phyloP scores from a whole-genome alignment of 371 early-diverging fungal species.

The Mucor saturninus region DNA sequence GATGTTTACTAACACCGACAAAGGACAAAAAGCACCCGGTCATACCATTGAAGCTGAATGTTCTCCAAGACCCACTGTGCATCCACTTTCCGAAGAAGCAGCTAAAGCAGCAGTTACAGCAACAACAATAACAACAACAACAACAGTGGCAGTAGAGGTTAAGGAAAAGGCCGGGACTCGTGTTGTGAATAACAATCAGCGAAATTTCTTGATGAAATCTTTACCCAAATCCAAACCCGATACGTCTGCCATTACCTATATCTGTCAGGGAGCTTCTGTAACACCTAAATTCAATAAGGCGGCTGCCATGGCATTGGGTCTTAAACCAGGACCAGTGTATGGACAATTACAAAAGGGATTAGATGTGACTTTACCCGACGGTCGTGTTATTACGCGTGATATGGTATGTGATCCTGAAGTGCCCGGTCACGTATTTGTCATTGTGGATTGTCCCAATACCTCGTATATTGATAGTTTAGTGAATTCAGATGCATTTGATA shows the following conservation, averaged over 20 bases:
- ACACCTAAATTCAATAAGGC: conserved; percentile 84
- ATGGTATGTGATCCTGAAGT: conserved; percentile 61
- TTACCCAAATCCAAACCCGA: conserved; percentile 54
- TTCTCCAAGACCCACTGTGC: conserved; percentile 28
- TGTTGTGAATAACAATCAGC: conserved; percentile 10
- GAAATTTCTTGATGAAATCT: conserved; percentile 24
- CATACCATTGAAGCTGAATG: conserved; percentile 48
- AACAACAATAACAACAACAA: not conserved
- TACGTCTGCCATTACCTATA: conserved; percentile 66
- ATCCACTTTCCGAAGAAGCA: conserved; percentile 20
- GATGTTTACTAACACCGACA: conserved; percentile 51
- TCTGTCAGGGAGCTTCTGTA: conserved; percentile 77
- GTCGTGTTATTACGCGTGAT: conserved; percentile 73
- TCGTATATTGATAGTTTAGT: conserved; percentile 68
- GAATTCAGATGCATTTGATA: conserved; percentile 49
- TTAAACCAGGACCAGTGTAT: conserved; percentile 75
- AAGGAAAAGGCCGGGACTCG: not conserved
- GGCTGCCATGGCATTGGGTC: conserved; percentile 77
- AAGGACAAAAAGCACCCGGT: conserved; percentile 30
- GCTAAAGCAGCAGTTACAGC: not conserved
- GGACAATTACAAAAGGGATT: conserved; percentile 74
- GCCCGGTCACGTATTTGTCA: conserved; percentile 66
- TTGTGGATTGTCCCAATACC: conserved; percentile 84
- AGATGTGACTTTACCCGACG: conserved; percentile 68
- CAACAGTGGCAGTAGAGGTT: no score